Conservation (phyloP, 2,329 filamentous ascomycete species). For the Penicillium aurantiogriseum region DNA sequence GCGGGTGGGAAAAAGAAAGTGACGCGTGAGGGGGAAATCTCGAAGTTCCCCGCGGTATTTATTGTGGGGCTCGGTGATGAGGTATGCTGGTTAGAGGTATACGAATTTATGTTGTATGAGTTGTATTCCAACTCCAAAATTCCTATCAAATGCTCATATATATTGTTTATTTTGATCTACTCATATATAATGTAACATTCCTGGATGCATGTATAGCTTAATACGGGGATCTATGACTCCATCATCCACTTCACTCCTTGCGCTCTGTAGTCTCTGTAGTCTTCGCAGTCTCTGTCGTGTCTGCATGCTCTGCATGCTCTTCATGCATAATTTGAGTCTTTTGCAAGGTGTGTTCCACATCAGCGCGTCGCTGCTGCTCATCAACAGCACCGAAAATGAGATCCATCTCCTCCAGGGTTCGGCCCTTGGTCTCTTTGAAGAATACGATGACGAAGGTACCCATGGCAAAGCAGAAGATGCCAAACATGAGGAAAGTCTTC, state of each 20-base stretch:
- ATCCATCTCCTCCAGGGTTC: constrained; percentile 43
- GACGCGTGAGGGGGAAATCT: constrained; percentile 1
- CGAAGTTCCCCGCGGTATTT: constrained; percentile 17
- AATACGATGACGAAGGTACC: too few relatives aligned
- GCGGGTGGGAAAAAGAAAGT: background rate
- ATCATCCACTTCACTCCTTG: background rate
- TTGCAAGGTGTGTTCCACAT: constrained; percentile 28
- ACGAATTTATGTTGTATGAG: too few relatives aligned
- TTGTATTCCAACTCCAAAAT: background rate
- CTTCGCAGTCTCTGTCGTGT: constrained; percentile 1
- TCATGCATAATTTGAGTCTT: constrained; percentile 25
- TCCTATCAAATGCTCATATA: too few relatives aligned
- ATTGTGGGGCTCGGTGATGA: constrained; percentile 4
- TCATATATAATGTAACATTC: background rate
- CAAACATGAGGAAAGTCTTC: constrained; percentile 45
- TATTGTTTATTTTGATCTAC: background rate
- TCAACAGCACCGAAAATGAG: constrained; percentile 30
- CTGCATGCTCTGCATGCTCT: constrained; percentile 23
- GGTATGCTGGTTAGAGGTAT: background rate
- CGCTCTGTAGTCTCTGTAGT: background rate
- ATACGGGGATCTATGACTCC: background rate
- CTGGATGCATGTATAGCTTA: background rate
- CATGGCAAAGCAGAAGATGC: constrained; percentile 27
- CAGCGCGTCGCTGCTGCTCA: constrained; percentile 23
- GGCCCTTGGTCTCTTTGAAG: constrained; percentile 42